Conservation (phyloP, 2,329 filamentous ascomycete species). For the Hirsutella thompsonii region DNA sequence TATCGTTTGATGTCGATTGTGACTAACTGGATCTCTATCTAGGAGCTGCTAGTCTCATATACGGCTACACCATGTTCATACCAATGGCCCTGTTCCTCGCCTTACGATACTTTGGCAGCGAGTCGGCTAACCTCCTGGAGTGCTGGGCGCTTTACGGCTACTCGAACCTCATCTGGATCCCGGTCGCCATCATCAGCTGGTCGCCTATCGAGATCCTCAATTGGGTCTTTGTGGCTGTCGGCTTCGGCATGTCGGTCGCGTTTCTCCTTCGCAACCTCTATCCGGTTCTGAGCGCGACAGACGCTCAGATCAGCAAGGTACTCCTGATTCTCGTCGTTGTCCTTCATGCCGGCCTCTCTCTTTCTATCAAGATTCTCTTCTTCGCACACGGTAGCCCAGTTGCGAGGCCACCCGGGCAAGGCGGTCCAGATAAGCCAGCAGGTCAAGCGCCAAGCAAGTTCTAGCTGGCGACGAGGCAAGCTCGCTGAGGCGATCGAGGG, state of each 20-base stretch:
- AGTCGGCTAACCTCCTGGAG: constrained; percentile 85
- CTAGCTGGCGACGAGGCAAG: constrained; percentile 1
- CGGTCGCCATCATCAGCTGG: constrained; percentile 84
- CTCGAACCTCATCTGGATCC: constrained; percentile 93
- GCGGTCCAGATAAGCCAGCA: constrained; percentile 9
- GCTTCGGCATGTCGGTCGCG: constrained; percentile 68
- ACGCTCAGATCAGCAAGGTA: constrained; percentile 81
- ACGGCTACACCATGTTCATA: constrained; percentile 85
- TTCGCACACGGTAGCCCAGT: constrained; percentile 64
- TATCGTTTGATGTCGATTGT: no score
- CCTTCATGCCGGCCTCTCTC: constrained; percentile 77
- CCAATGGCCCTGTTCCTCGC: constrained; percentile 77
- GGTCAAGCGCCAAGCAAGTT: constrained; percentile 8
- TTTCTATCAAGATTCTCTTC: constrained; percentile 94
- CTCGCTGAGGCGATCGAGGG: not conserved
- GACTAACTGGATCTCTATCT: not conserved
- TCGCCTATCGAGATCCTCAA: constrained; percentile 77
- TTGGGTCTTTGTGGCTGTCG: constrained; percentile 83
- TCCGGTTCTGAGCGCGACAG: constrained; percentile 84
- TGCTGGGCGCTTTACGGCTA: constrained; percentile 96
- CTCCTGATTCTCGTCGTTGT: constrained; percentile 72
- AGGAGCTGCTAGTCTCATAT: constrained; percentile 83
- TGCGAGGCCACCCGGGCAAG: constrained; percentile 24
- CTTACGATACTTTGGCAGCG: constrained; percentile 89
- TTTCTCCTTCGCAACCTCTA: constrained; percentile 81